Evolutionary conservation across 2,329 filamentous ascomycete genomes (phyloP), one percentile per base, ranked within the genome.

Genomic region (Stemphylium lycopersici): DNA sequence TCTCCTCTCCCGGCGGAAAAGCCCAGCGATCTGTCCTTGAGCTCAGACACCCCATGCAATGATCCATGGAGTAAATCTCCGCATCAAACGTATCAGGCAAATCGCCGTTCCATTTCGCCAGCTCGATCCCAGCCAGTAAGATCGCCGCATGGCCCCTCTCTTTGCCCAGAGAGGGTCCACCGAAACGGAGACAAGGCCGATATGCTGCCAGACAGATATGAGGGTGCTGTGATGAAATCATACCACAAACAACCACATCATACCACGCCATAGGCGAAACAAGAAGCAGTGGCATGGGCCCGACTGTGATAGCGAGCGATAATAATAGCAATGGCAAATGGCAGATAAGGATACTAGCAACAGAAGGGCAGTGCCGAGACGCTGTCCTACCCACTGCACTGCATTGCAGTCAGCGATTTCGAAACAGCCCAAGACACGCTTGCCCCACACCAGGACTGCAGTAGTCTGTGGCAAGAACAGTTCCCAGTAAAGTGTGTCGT

Each of bases 371-470:
- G 20, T 20, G 20, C 20, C 20, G 20, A 43, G 13, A 37, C 24
- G 39, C 29, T 39, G 26, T 50, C 48, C 33, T 37, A 34, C 20
- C 40, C 48, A 44, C 20, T 32, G 32, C 24, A 50, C 26, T 29
- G 24, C 22, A 37, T 41, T 32, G 32, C 40, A 44, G 31, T 44
- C 16, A n/a, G 22, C 13, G 32, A 44, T 18, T 45, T 50, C 33
- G 40, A 43, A 44, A 50, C 39, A 26, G 26, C 22, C 32, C 39
- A 44, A 38, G 39, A 24, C 39, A 44, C 37, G 40, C 33, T 26
- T 32, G 39, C 48, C 40, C 40, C 22, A 50, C 33, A 22, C 20
- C 39, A 22, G 37, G 13, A 44, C n/a, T 44, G 48, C 48, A 50
- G 48, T 44, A 50, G 47, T 31, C 32, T 38, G 39, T 31, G 39